phyloP scores from a whole-genome alignment of 306 rosid genomes.

The Vigna mungo region DNA sequence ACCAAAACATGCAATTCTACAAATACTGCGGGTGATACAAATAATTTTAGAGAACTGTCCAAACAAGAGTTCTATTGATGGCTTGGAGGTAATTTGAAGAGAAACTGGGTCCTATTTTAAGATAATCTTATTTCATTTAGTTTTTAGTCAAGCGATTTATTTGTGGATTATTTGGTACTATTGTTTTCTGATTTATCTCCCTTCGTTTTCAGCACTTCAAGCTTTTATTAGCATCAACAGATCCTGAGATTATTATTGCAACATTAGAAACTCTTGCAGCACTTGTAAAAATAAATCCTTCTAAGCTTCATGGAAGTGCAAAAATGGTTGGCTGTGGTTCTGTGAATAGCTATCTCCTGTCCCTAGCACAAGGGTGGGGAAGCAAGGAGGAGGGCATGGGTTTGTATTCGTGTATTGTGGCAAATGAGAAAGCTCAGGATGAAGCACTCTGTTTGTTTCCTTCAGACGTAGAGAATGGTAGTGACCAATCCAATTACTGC shows the following conservation, averaged over 20 bases:
- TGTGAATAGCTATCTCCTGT: conserved; percentile 84
- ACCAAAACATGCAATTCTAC: conserved; percentile 88
- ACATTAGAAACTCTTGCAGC: conserved; percentile 91
- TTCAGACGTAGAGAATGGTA: conserved; percentile 70
- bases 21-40: conserved; percentile 95
- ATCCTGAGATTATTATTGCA: conserved; percentile 89
- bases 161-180: conserved; percentile 23
- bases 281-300: conserved; percentile 89
- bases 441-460: conserved; percentile 83
- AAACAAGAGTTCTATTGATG: conserved; percentile 92
- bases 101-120: conserved; percentile 26
- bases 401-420: conserved; percentile 84
- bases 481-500: conserved; percentile 71
- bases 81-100: conserved; percentile 79
- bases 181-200: conserved; percentile 8
- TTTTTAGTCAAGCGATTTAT: conserved; percentile 27
- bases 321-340: conserved; percentile 94
- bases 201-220: conserved; percentile 82
- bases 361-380: conserved; percentile 99
- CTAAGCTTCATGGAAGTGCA: conserved; percentile 91
- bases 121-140: conserved; percentile 7
- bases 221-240: conserved; percentile 88
- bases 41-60: conserved; percentile 88
- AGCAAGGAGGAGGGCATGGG: conserved; percentile 99
- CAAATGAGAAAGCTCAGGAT: conserved; percentile 76